Base-by-base conservation (phyloP, 257 asterid species). In the Buddleja alternifolia region DNA sequence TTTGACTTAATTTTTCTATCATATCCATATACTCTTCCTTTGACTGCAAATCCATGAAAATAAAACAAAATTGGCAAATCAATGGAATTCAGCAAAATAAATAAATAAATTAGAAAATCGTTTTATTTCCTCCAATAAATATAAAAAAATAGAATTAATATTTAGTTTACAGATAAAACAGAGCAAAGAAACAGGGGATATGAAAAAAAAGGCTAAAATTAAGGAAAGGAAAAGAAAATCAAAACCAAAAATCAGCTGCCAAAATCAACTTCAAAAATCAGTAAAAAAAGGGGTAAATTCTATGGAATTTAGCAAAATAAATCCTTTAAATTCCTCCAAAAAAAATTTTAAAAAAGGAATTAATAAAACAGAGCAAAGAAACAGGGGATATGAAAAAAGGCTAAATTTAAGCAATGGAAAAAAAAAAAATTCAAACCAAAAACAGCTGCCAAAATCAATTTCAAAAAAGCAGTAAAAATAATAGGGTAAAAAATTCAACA, bases 31-130 rank as follows among this genome's bases (percentile, higher is more conserved):
- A 70, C 7, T 87, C 75, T 54, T 84, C 83, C 47, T 41, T 82
- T 1, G 67, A 37, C 95, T 88, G 87, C 81, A 77, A 36, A 74
- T 37, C 48, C 34, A 29, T 29, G 34, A 29, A 29, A 29, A 29
- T 29, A 29, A 2, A 29, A 29, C 2, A 29, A 29, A 5, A 29
- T 29, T 29, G 5, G 34, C 34, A 39, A 53, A 61, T 20, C 66
- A 71, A 36, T 0, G 44, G 40, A 29, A 29, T 29, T 29, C 5
- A 29, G 34, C 34, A 29, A 2, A 29, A 29, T 29, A 29, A 29
- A 29, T 29, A 29, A 29, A 1, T 2, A 1, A 1, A 29, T 29
- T 29, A 29, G 34, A 29, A 1, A 29, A 29, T 29, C 3, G 3
- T 1, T 29, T 5, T 5, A 29, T 29, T 29, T 29, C 34, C 34